Percentiles rank a stretch among this genome's conserved stretches.
Evolutionary conservation across 164 flowering plant genomes (phyloP).

Genomic region (Nymphaea thermarum): DNA sequence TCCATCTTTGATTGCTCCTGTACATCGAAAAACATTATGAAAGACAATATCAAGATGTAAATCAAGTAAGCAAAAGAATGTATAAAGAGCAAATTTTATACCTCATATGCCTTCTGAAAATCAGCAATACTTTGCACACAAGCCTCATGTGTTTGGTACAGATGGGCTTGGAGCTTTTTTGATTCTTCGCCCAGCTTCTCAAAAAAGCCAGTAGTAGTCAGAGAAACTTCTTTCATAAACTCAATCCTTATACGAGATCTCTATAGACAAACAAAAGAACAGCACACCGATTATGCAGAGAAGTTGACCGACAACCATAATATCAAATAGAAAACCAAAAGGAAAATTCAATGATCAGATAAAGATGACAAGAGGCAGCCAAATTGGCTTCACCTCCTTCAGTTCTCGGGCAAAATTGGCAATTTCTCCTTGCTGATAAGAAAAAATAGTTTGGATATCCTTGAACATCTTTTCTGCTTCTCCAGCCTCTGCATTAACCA

Average conservation of each 20-base stretch:
- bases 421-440: constrained; percentile 77
- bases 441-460: constrained; percentile 53
- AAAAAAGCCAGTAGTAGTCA: constrained; percentile 35
- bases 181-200: constrained; percentile 48
- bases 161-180: constrained; percentile 35
- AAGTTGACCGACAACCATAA: too few species aligned
- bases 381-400: constrained; percentile 49
- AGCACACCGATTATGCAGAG: neutral
- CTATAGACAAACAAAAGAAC: constrained; percentile 19
- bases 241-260: constrained; percentile 42
- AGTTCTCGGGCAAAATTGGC: constrained; percentile 69
- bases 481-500: constrained; percentile 34
- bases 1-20: constrained; percentile 81
- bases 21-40: constrained; percentile 2
- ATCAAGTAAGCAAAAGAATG: neutral
- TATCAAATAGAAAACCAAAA: too few species aligned
- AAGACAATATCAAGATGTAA: neutral
- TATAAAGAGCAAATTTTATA: neutral
- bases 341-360: neutral
- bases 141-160: constrained; percentile 27
- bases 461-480: constrained; percentile 52
- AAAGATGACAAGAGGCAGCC: neutral
- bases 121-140: constrained; percentile 50
- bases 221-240: constrained; percentile 42
- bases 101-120: constrained; percentile 64